Evolutionary conservation across 768 basidiomycete genomes (phyloP), one percentile per base, ranked within the genome.

Genomic region (Lactifluus echinatus): DNA sequence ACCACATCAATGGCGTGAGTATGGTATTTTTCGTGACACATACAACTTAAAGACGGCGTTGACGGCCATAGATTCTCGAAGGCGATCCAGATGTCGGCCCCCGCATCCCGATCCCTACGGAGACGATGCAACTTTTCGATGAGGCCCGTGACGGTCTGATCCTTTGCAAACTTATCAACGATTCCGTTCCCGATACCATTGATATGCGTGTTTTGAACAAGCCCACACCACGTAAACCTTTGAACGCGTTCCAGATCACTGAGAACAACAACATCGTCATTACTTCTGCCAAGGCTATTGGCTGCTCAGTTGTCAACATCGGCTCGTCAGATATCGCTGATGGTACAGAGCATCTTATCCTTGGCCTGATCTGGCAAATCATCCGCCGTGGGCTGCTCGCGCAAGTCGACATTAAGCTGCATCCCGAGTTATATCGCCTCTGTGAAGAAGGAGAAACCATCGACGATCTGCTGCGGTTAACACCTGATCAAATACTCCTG

Each of bases 201-300:
- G 95, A 98, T 73, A 89, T 84, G 60, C 95, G 96, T 78, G 96
- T 99, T 7, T 78, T 99, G 64, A 98, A 99, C 78, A 95, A 88
- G 70, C 82, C 93, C 0, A 78, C 78, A 3, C 63, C 79, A 2
- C 80, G 82, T 37, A 95, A 93, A 73, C 82, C 89, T 0, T 79
- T 99, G 46, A 99, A 99, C 68, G 91, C 92, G 0, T 99, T 99
- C 82, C 93, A 99, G 67, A 97, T 97, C 66, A 98, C 96, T 0
- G 96, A 99, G 71, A 98, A 98, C 76, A 98, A 99, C 79, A 99
- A 98, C 72, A 96, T 99, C 67, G 95, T 98, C 67, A 96, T 99
- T 72, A 88, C 91, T 12, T 98, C 96, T 24, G 85, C 95, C 36
- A 97, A 97, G 74, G 94, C 89, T 70, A 98, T 99, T 63, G 95